Evolutionary conservation across 208 protist genomes (phyloP).

Genomic region (Trypanosoma avium): DNA sequence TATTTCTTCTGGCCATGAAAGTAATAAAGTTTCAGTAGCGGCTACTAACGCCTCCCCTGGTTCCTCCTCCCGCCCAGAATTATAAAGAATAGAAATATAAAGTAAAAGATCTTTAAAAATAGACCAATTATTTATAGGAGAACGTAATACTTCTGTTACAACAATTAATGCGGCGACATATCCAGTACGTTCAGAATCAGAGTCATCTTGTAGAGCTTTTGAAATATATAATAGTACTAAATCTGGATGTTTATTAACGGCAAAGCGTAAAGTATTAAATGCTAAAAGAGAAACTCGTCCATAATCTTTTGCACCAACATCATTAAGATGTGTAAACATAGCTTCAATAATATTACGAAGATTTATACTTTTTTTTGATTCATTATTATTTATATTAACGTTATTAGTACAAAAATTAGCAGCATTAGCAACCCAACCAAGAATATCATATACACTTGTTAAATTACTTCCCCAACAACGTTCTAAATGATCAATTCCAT

Average conservation of each 20-base stretch:
- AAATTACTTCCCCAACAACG: constrained; percentile 77
- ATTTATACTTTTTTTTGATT: constrained; percentile 25
- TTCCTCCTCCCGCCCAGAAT: constrained; percentile 74
- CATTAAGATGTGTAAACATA: constrained; percentile 64
- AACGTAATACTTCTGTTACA: constrained; percentile 52
- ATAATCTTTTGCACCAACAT: constrained; percentile 68
- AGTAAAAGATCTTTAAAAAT: constrained; percentile 55
- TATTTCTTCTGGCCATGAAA: constrained; percentile 49
- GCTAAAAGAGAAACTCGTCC: constrained; percentile 54
- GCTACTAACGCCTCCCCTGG: constrained; percentile 73
- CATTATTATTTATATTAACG: background rate
- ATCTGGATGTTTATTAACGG: constrained; percentile 35
- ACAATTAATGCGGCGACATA: constrained; percentile 65
- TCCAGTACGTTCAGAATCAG: constrained; percentile 57
- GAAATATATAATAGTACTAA: constrained; percentile 39
- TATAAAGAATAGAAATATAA: constrained; percentile 68
- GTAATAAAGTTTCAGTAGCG: constrained; percentile 69
- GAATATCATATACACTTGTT: constrained; percentile 68
- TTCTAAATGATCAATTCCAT: constrained; percentile 60
- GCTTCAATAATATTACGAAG: constrained; percentile 35
- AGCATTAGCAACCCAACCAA: constrained; percentile 51
- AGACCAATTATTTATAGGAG: constrained; percentile 42
- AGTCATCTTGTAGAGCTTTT: constrained; percentile 31
- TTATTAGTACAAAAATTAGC: constrained; percentile 1
- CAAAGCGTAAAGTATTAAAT: constrained; percentile 51